These are phyloP conservation scores for Penicillium riverlandense DNA, from an alignment of 495 filamentous ascomycete genomes.

Conservation along the genomic window DNA sequence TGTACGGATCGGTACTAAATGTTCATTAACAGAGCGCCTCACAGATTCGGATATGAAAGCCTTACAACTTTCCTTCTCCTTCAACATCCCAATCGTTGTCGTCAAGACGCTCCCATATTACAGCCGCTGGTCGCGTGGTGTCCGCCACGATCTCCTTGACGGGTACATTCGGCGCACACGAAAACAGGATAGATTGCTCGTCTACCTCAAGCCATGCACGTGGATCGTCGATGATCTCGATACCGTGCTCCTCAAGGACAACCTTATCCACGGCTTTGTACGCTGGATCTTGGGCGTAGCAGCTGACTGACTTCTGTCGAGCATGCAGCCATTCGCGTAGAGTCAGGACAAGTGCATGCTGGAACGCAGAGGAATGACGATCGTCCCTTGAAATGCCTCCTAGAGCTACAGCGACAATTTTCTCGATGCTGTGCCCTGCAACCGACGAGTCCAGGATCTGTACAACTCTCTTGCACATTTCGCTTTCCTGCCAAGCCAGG, in stretches of 20 bases:
- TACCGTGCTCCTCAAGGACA: constrained; percentile 9
- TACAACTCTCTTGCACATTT: constrained; percentile 2
- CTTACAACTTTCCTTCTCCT: constrained; percentile 1
- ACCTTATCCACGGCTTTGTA: constrained; percentile 12
- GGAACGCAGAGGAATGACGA: not conserved
- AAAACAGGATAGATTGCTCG: constrained; percentile 22
- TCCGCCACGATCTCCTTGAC: constrained; percentile 26
- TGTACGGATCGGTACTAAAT: constrained; percentile 6
- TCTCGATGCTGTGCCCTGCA: constrained; percentile 3
- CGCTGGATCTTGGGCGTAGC: constrained; percentile 21
- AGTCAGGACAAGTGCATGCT: constrained; percentile 9
- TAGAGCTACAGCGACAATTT: constrained; percentile 8
- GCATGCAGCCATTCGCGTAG: constrained; percentile 7
- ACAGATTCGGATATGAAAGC: not conserved
- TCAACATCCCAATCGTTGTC: not conserved
- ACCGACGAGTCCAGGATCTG: constrained; percentile 1
- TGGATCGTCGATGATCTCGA: constrained; percentile 24
- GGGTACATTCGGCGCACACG: constrained; percentile 18
- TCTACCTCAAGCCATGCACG: constrained; percentile 24
- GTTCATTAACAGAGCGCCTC: not conserved
- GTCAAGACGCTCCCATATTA: constrained; percentile 20
- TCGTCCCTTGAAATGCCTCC: constrained; percentile 3
- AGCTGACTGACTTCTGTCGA: not conserved
- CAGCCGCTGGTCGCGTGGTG: constrained; percentile 20
- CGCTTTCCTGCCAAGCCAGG: constrained; percentile 1